Percentiles rank a stretch among this genome's conserved stretches.
Evolutionary conservation across 2,329 filamentous ascomycete genomes (phyloP).

Genomic region (Ciborinia camelliae): DNA sequence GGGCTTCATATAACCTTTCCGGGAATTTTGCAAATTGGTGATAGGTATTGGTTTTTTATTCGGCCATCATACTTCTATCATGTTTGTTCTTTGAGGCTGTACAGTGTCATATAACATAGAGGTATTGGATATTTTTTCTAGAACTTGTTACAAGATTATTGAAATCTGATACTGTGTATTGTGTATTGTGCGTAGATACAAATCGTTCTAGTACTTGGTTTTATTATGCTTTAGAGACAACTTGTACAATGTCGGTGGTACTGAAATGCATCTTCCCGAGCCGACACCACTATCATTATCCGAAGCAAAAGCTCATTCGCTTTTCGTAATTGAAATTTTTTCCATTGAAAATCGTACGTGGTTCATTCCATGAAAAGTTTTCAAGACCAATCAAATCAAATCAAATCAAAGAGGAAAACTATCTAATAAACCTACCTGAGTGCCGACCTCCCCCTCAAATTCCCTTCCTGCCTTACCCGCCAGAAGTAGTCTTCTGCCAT

Average conservation of each 20-base stretch:
- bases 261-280: slow-evolving; percentile 17
- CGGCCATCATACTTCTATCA: neutral
- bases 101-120: slow-evolving; percentile 4
- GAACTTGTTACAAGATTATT: neutral
- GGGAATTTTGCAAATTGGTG: neutral
- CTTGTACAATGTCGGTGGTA: slow-evolving; percentile 10
- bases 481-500: no score
- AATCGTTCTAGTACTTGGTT: neutral
- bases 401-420: neutral
- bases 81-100: neutral
- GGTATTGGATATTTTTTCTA: neutral
- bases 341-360: neutral
- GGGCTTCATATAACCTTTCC: neutral
- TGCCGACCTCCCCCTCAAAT: neutral
- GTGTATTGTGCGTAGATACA: neutral
- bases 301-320: neutral
- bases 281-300: slow-evolving; percentile 4
- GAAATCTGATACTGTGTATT: neutral
- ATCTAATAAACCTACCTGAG: neutral
- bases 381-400: neutral
- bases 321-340: neutral
- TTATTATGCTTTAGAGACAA: neutral
- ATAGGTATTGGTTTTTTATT: neutral
- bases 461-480: no score
- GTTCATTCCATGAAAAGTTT: neutral